A percentile compares a stretch with the other conserved stretches of the same genome.
Evolutionary conservation across 257 asterid species (phyloP).

Genomic region (Solanum megistacrolobum): DNA sequence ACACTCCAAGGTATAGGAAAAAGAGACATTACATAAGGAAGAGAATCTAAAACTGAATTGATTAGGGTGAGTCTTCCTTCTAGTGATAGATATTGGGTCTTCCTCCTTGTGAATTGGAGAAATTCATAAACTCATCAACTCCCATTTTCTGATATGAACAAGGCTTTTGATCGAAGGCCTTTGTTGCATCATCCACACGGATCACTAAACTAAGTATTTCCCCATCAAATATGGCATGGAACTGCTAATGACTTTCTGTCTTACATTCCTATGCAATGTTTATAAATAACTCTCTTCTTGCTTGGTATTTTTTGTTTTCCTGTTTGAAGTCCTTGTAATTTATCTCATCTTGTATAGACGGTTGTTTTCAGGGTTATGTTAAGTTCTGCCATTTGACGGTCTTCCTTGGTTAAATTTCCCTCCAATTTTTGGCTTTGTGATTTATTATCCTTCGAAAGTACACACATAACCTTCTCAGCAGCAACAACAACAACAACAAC

Average conservation of each 20-base stretch:
- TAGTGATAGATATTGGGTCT: background rate
- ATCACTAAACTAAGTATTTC: background rate
- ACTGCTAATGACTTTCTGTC: background rate
- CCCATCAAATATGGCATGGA: background rate
- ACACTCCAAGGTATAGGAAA: background rate
- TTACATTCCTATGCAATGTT: background rate
- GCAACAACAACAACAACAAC: background rate
- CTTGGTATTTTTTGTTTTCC: background rate
- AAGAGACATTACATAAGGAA: background rate
- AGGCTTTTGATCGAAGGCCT: slow-evolving; percentile 66
- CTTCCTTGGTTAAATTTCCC: background rate
- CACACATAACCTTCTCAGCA: background rate
- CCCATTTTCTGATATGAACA: slow-evolving; percentile 47
- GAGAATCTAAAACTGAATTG: background rate
- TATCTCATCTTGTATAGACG: background rate
- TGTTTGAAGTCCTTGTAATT: background rate
- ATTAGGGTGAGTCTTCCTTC: background rate
- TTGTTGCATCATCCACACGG: slow-evolving; percentile 49
- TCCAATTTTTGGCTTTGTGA: background rate
- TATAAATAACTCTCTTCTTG: background rate
- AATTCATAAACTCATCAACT: slow-evolving; percentile 52
- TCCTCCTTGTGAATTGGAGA: slow-evolving; percentile 31
- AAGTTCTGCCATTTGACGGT: background rate
- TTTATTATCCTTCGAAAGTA: background rate
- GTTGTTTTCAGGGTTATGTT: background rate